Evolutionary conservation across 2,329 filamentous ascomycete species (phyloP), one percentile per base, ranked within the genome.

Genomic region (Fusarium beomiforme): DNA sequence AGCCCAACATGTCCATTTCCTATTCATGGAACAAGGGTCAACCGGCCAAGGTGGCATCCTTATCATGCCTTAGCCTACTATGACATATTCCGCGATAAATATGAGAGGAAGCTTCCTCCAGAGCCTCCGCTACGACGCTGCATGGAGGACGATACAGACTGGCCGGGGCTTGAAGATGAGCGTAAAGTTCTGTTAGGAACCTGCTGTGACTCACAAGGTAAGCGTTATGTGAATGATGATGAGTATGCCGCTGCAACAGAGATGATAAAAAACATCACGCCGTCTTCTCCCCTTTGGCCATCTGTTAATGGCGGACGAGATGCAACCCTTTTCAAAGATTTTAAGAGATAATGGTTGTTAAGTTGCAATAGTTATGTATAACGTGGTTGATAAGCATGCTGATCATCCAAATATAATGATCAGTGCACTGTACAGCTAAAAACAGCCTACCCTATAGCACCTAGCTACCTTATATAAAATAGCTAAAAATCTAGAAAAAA

Each of bases 1-100:
- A 12, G 46, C 4, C 1, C 21, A n/a, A n/a, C n/a, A 4, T 55
- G 14, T 10, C 68, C 68, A 24, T 42, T 71, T 9, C 65, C 65
- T 0, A 70, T 70, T 5, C 44, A 60, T 2, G 68, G 39, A 16
- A 29, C 58, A 17, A 14, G 12, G 1, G 23, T 23, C 3, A 69
- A 71, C 8, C 44, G 68, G 8, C 62, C 61, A 10, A 58, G 68
- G 6, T 71, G 68, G 68, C 29, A 63, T 26, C 21, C 61, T 9
- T 69, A 43, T 6, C 8, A 71, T 16, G 66, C 66, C 2, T 54
- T 51, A 19, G 53, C 37, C 3, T 31, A 42, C 54, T 39, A 62
- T 3, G 57, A 71, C 37, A 69, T 71, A 26, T 71, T 71, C 16
- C 68, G 68, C 3, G 66, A 69, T n/a, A 60, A 47, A 8, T 63